These are phyloP conservation scores for Sanghuangporus baumii DNA, from an alignment of 1,284 basidiomycete genomes.

Conservation along the genomic window DNA sequence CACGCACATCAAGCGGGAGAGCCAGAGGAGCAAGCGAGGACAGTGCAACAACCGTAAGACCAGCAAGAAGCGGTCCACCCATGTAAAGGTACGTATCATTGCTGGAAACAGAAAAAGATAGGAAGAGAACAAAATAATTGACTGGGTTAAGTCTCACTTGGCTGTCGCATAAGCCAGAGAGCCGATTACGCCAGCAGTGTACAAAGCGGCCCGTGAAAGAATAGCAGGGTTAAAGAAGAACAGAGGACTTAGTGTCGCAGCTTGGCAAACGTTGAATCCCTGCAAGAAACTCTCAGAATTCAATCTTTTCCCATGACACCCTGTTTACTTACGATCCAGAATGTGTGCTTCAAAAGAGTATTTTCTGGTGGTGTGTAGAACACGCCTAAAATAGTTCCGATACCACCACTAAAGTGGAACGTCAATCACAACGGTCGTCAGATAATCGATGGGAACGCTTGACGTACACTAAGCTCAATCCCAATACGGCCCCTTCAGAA, in stretches of 20 bases:
- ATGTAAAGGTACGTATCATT: slow-evolving; percentile 84
- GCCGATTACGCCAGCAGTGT: slow-evolving; percentile 83
- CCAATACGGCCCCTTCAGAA: slow-evolving; percentile 69
- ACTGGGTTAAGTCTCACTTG: slow-evolving; percentile 37
- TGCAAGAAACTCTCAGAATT: slow-evolving; percentile 24
- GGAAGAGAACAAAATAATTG: not conserved
- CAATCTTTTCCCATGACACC: not conserved
- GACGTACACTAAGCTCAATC: slow-evolving; percentile 61
- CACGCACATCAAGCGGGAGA: slow-evolving; percentile 74
- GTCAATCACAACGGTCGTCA: not conserved
- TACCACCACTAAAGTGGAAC: slow-evolving; percentile 39
- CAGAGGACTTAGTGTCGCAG: slow-evolving; percentile 75
- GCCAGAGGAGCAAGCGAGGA: slow-evolving; percentile 84
- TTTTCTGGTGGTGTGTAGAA: slow-evolving; percentile 73
- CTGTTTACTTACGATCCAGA: slow-evolving; percentile 61
- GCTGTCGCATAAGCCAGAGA: slow-evolving; percentile 86
- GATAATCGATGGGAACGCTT: slow-evolving; percentile 30
- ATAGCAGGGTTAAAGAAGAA: slow-evolving; percentile 86
- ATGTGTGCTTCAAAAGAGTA: slow-evolving; percentile 64
- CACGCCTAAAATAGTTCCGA: slow-evolving; percentile 76
- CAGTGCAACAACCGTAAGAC: slow-evolving; percentile 82
- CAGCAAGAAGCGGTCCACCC: slow-evolving; percentile 80
- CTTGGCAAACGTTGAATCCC: slow-evolving; percentile 85
- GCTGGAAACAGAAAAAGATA: slow-evolving; percentile 29
- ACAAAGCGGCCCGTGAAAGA: slow-evolving; percentile 83